Evolutionary conservation across 1,284 basidiomycete species (phyloP).

Genomic region (Boletus semigastroideus): DNA sequence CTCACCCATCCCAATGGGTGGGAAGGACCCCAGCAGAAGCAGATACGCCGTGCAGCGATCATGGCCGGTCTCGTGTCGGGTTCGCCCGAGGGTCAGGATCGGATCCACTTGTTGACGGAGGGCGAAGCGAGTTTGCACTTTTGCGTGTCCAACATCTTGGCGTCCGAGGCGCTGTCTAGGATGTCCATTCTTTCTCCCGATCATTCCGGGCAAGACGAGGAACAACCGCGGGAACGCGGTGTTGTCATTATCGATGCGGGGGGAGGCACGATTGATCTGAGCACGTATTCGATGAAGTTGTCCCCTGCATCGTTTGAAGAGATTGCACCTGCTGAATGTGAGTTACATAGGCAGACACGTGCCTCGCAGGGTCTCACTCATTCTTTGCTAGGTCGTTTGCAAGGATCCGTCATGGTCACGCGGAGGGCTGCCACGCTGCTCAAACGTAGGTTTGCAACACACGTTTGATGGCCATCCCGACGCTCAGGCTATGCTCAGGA

Average conservation of each 20-base stretch:
- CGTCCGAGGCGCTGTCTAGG: conserved; percentile 33
- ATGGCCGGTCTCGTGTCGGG: conserved; percentile 34
- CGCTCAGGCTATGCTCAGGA: conserved; percentile 27
- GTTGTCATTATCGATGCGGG: conserved; percentile 58
- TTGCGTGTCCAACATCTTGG: conserved; percentile 41
- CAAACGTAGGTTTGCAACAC: conserved; percentile 26
- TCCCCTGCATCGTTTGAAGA: conserved; percentile 38
- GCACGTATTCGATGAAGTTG: conserved; percentile 42
- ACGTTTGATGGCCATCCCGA: no score
- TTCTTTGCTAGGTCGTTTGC: conserved; percentile 31
- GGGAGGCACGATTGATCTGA: conserved; percentile 57
- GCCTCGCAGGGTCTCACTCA: conserved; percentile 1
- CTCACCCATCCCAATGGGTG: conserved; percentile 47
- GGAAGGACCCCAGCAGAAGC: conserved; percentile 42
- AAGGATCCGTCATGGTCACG: conserved; percentile 44
- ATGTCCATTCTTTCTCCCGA: conserved; percentile 23
- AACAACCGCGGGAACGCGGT: conserved; percentile 32
- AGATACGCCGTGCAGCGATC: conserved; percentile 39
- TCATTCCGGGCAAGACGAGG: conserved; percentile 17
- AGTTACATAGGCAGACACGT: conserved; percentile 17
- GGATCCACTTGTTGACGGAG: conserved; percentile 47
- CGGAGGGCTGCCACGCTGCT: conserved; percentile 39
- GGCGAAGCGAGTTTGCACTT: conserved; percentile 52
- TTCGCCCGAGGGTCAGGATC: conserved; percentile 29
- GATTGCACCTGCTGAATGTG: conserved; percentile 42